Percentiles rank a stretch among this genome's conserved stretches.
phyloP scores from a whole-genome alignment of 148 eudicot species.

The Rheum nobile region DNA sequence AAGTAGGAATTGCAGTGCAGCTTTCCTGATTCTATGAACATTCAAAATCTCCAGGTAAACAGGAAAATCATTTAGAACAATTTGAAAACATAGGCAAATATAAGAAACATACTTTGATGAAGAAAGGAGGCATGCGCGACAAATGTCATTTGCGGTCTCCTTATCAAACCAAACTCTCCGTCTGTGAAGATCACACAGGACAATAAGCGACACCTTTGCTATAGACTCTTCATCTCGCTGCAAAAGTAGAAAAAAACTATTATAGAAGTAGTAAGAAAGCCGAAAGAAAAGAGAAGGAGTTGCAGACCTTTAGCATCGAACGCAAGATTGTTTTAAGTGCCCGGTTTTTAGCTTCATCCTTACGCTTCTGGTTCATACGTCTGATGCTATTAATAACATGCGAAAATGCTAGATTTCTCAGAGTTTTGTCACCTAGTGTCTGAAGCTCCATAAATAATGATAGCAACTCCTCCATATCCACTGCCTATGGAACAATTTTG shows the following conservation, averaged over 20 bases:
- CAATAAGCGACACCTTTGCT: constrained; percentile 69
- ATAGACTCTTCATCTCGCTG: constrained; percentile 82
- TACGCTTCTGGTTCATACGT: constrained; percentile 93
- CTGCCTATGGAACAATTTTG: neutral
- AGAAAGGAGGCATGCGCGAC: constrained; percentile 76
- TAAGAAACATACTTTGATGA: constrained; percentile 49
- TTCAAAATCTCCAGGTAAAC: constrained; percentile 1
- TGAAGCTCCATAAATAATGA: constrained; percentile 95
- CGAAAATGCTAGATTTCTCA: constrained; percentile 64
- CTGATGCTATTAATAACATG: constrained; percentile 76
- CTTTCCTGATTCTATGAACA: constrained; percentile 69
- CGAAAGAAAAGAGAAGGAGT: neutral
- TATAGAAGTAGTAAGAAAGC: neutral
- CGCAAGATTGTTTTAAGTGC: constrained; percentile 71
- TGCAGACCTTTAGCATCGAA: constrained; percentile 58
- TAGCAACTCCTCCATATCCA: constrained; percentile 41
- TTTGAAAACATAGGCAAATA: constrained; percentile 1
- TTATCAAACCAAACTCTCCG: constrained; percentile 95
- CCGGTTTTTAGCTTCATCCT: constrained; percentile 72
- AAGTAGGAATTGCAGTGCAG: constrained; percentile 83
- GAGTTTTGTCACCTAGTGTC: constrained; percentile 59
- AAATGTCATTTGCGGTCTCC: constrained; percentile 81
- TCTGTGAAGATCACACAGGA: constrained; percentile 80
- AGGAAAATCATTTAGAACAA: neutral
- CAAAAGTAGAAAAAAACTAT: constrained; percentile 5